Evolutionary conservation across 2,329 filamentous ascomycete species (phyloP).

Genomic region (Lachnellula occidentalis): DNA sequence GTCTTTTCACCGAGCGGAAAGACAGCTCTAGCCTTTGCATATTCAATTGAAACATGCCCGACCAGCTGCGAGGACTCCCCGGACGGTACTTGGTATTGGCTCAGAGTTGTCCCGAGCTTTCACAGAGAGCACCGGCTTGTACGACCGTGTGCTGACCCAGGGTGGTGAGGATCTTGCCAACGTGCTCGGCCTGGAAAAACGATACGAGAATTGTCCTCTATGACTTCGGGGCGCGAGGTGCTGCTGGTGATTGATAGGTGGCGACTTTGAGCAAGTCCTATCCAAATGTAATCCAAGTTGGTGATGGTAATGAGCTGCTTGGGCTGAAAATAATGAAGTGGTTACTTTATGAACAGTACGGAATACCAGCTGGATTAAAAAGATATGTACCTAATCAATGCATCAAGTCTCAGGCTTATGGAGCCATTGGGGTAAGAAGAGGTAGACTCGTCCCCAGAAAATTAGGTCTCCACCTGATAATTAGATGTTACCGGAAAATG

Average conservation of each 20-base stretch:
- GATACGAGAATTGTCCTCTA: slow-evolving; percentile 18
- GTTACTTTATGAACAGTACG: slow-evolving; percentile 10
- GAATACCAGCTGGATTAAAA: background rate
- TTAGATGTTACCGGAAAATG: slow-evolving; percentile 19
- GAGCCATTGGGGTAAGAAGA: slow-evolving; percentile 8
- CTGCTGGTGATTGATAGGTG: slow-evolving; percentile 15
- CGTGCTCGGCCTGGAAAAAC: slow-evolving; percentile 13
- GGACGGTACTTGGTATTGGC: slow-evolving; percentile 20
- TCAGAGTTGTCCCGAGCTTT: slow-evolving; percentile 18
- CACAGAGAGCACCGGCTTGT: slow-evolving; percentile 18
- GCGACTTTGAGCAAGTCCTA: slow-evolving; percentile 9
- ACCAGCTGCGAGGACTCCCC: slow-evolving; percentile 11
- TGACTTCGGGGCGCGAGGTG: slow-evolving; percentile 21
- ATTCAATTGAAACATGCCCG: slow-evolving; percentile 20
- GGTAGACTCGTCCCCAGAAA: no score
- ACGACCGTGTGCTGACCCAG: slow-evolving; percentile 16
- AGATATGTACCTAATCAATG: slow-evolving; percentile 11
- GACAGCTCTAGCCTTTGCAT: slow-evolving; percentile 21
- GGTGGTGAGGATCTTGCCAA: slow-evolving; percentile 7
- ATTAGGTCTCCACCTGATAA: no score
- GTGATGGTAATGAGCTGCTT: slow-evolving; percentile 14
- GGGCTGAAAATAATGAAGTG: slow-evolving; percentile 13
- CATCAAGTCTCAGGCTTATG: slow-evolving; percentile 16
- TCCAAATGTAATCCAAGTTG: slow-evolving; percentile 10
- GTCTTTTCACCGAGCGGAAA: slow-evolving; percentile 24